phyloP scores from a whole-genome alignment of 768 basidiomycete species.

The Psilocybe tampanensis region DNA sequence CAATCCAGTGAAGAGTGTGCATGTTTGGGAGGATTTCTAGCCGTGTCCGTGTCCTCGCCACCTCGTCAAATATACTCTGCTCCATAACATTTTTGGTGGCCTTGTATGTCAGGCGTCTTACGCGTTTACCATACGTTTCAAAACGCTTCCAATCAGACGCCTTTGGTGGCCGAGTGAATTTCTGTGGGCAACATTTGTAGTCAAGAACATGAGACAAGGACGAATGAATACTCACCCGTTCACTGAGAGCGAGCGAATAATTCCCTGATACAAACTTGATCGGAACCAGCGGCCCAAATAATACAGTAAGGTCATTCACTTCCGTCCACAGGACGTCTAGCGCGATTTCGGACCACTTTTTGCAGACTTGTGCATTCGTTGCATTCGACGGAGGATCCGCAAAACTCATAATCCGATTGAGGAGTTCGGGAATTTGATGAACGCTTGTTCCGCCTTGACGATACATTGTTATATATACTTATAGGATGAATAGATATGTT shows the following conservation, averaged over 20 bases:
- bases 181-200: conserved; percentile 27
- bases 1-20: conserved; percentile 51
- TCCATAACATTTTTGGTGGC: conserved; percentile 11
- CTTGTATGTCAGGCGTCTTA: conserved; percentile 38
- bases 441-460: no score
- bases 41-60: conserved; percentile 55
- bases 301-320: conserved; percentile 43
- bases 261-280: conserved; percentile 23
- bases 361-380: conserved; percentile 56
- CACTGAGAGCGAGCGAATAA: no score
- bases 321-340: conserved; percentile 62
- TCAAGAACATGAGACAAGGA: background rate
- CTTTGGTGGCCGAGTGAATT: conserved; percentile 42
- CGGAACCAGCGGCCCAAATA: conserved; percentile 54
- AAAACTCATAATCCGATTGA: conserved; percentile 56
- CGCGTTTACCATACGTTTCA: conserved; percentile 52
- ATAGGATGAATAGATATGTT: no score
- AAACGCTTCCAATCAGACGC: conserved; percentile 58
- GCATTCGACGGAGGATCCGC: conserved; percentile 43
- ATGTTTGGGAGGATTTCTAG: conserved; percentile 59
- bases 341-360: conserved; percentile 58
- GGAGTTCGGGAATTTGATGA: conserved; percentile 58
- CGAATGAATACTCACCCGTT: conserved; percentile 31
- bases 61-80: conserved; percentile 49
- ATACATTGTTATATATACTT: no score